Conservation (phyloP, 306 rosid genomes). For the Arachis stenosperma region DNA sequence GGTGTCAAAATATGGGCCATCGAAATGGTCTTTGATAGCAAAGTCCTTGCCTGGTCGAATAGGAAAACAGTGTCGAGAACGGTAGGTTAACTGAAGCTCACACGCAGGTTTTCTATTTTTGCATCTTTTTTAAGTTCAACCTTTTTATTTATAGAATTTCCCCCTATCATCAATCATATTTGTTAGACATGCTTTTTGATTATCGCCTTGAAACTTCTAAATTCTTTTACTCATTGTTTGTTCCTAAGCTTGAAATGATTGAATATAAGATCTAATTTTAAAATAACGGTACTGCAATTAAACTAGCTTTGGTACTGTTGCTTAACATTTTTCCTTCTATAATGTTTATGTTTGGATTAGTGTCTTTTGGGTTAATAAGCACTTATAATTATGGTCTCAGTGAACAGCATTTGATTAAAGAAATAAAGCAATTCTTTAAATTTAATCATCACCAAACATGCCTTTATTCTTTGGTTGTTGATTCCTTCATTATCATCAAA, state of each 20-base stretch:
- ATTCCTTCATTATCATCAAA: slow-evolving; percentile 1
- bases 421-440: neutral
- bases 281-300: slow-evolving; percentile 6
- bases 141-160: neutral
- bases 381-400: neutral
- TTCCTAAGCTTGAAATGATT: neutral
- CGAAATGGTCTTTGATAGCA: slow-evolving; percentile 56
- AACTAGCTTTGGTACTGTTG: neutral
- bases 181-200: slow-evolving; percentile 15
- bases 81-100: slow-evolving; percentile 42
- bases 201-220: slow-evolving; percentile 23
- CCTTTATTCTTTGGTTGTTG: neutral
- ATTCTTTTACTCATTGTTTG: slow-evolving; percentile 7
- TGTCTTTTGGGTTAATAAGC: neutral
- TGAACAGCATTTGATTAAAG: neutral
- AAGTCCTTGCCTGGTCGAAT: slow-evolving; percentile 60
- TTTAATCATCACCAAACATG: neutral
- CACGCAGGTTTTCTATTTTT: slow-evolving; percentile 18
- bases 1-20: slow-evolving; percentile 79
- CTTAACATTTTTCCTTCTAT: slow-evolving; percentile 22
- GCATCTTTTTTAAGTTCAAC: slow-evolving; percentile 4
- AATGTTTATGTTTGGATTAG: neutral
- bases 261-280: slow-evolving; percentile 15
- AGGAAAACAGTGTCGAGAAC: slow-evolving; percentile 65
- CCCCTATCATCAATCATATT: neutral